phyloP scores from a whole-genome alignment of 805 yeast genomes.

The Saccharomycopsis microspora region DNA sequence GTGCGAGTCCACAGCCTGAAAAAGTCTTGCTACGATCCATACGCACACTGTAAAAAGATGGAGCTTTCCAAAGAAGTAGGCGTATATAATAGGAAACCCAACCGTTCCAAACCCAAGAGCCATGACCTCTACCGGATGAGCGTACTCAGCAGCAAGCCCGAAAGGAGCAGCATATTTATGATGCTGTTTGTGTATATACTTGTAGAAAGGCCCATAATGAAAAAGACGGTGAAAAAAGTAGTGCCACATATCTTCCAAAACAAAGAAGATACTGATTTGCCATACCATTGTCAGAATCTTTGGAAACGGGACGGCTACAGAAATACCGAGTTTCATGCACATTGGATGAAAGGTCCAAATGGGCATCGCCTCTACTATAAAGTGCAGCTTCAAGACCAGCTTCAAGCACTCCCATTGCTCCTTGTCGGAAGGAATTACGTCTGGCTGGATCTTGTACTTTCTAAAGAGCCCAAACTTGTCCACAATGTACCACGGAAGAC shows the following conservation, averaged over 20 bases:
- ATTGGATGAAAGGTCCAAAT: constrained; percentile 96
- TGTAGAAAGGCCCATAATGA: constrained; percentile 62
- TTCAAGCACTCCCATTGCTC: constrained; percentile 93
- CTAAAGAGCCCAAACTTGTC: constrained; percentile 80
- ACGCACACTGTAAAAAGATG: constrained; percentile 63
- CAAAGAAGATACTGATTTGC: constrained; percentile 71
- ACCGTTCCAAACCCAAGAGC: constrained; percentile 73
- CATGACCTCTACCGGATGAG: constrained; percentile 74
- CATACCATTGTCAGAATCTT: constrained; percentile 38
- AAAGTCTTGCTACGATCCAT: constrained; percentile 64
- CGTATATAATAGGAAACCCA: constrained; percentile 65
- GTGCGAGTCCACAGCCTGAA: constrained; percentile 78
- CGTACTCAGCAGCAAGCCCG: constrained; percentile 79
- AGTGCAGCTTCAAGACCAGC: constrained; percentile 75
- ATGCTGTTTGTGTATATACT: constrained; percentile 72
- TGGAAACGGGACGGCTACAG: constrained; percentile 81
- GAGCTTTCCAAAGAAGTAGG: constrained; percentile 43
- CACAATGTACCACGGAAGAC: constrained; percentile 84
- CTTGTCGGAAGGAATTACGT: constrained; percentile 62
- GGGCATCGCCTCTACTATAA: constrained; percentile 89
- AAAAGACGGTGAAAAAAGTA: constrained; percentile 71
- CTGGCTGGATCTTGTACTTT: constrained; percentile 81
- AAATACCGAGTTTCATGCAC: constrained; percentile 70
- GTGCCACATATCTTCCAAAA: constrained; percentile 80
- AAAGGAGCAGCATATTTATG: constrained; percentile 81